Base-by-base conservation (phyloP, 2,329 filamentous ascomycete genomes). In the Aspergillus neoniger region DNA sequence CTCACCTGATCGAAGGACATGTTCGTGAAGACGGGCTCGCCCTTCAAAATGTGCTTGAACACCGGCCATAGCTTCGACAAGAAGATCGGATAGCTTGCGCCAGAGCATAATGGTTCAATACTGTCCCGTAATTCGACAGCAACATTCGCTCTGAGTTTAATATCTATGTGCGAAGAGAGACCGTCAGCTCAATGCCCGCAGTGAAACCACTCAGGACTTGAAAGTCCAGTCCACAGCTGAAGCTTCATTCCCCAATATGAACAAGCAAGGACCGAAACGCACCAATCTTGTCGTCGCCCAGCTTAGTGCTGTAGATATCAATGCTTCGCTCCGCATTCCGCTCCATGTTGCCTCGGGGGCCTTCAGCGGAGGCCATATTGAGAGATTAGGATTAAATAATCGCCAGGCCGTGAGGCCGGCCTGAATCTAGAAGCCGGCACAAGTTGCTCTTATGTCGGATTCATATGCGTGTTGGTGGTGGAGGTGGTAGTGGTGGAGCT, bases 21-120 rank as follows among this genome's bases (percentile, higher is more conserved):
- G 75, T 91, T 96, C 69, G 94, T 89, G 74, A 99, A 98, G 65
- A 96, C 91, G 41, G 92, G 93, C 71, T 90, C 88, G 57, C 92
- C 91, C 72, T 89, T 88, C 55, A 99, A 81, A 57, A 96, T 91
- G 74, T 85, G 88, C 73, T 95, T 86, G 79, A 98, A 95, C 36
- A 96, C 86, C 41, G 95, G 95, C 80, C 98, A 90, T 70, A 97
- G 83, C 77, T 91, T 91, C 72, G 91, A 86, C 62, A 99, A 83
- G 75, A 99, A 98, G 54, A 85, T 83, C 28, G 86, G 79, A 75
- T 98, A 99, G 69, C 88, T 88, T 58, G 85, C 83, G 56, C 91
- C 88, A 57, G 90, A 92, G 80, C 95, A 96, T 71, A 92, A 85
- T 66, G 74, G 76, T 70, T 99, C 96, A 68, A 98, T 88, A 70